phyloP scores from a whole-genome alignment of 768 basidiomycete species.

The Hypholoma sublateritium region DNA sequence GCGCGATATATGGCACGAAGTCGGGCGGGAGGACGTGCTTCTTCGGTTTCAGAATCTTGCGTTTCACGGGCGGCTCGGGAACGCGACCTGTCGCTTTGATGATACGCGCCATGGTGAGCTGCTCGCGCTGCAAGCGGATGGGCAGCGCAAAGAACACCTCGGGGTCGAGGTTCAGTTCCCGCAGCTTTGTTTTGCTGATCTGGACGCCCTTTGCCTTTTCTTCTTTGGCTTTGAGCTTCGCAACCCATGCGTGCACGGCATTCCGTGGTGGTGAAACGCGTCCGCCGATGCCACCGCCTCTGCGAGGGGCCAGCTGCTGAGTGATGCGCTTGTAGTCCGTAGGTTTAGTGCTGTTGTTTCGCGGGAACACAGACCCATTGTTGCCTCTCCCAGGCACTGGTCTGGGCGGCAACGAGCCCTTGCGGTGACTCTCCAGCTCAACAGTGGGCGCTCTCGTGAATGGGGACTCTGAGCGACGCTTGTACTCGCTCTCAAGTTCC shows the following conservation, averaged over 20 bases:
- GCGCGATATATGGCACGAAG: slow-evolving; percentile 44
- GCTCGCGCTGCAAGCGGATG: slow-evolving; percentile 67
- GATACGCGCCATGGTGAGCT: slow-evolving; percentile 60
- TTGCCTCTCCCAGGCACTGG: not conserved
- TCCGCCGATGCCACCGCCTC: slow-evolving; percentile 27
- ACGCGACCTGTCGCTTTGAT: slow-evolving; percentile 41
- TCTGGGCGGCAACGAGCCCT: not conserved
- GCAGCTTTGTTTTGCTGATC: slow-evolving; percentile 58
- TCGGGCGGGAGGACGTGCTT: slow-evolving; percentile 40
- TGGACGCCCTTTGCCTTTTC: slow-evolving; percentile 33
- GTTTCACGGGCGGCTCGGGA: slow-evolving; percentile 39
- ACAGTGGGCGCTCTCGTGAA: slow-evolving; percentile 23
- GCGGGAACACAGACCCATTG: slow-evolving; percentile 27
- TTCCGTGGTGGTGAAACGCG: slow-evolving; percentile 33
- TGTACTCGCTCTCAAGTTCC: slow-evolving; percentile 69
- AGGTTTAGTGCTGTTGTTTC: slow-evolving; percentile 27
- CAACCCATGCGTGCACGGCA: slow-evolving; percentile 29
- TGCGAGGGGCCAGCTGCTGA: slow-evolving; percentile 60
- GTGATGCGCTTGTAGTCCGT: slow-evolving; percentile 58
- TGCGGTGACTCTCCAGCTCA: not conserved
- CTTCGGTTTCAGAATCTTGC: slow-evolving; percentile 55
- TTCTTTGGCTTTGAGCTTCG: slow-evolving; percentile 22
- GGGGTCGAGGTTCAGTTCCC: slow-evolving; percentile 69
- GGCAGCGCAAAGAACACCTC: slow-evolving; percentile 69
- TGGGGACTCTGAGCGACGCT: slow-evolving; percentile 57